These are phyloP conservation scores for Sequoiadendron giganteum DNA, from an alignment of 75 land plant genomes.

Conservation along the genomic window DNA sequence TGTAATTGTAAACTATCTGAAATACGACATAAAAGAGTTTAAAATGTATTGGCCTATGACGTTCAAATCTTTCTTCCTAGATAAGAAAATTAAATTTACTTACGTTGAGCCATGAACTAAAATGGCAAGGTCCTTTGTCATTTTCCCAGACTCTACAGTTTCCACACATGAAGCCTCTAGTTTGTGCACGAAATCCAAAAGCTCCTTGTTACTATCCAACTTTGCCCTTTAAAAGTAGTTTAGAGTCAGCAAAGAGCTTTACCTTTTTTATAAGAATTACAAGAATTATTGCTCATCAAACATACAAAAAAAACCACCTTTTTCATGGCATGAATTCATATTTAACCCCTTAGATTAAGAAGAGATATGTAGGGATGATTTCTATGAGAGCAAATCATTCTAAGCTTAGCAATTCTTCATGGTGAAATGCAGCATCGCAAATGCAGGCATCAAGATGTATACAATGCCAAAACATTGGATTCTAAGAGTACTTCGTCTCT, in stretches of 20 bases:
- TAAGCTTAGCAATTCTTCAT: slow-evolving; percentile 4
- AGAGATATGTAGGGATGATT: slow-evolving; percentile 4
- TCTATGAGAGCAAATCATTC: slow-evolving; percentile 4
- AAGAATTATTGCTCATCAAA: background rate
- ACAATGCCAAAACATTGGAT: slow-evolving; percentile 8
- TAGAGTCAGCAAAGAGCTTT: background rate
- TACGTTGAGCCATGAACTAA: slow-evolving; percentile 76
- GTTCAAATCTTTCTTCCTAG: background rate
- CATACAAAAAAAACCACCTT: background rate
- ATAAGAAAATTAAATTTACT: slow-evolving; percentile 16
- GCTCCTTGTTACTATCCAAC: slow-evolving; percentile 51
- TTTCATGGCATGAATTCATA: background rate
- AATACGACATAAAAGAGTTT: background rate
- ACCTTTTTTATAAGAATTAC: background rate
- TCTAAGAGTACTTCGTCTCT: background rate
- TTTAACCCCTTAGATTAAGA: background rate
- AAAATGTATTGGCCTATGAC: background rate
- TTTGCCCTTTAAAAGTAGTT: slow-evolving; percentile 44
- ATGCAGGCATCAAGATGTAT: background rate
- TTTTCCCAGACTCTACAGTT: slow-evolving; percentile 81
- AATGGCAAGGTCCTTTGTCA: slow-evolving; percentile 91
- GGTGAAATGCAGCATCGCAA: background rate
- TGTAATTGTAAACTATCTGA: background rate
- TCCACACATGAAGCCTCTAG: slow-evolving; percentile 75
- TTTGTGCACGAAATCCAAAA: slow-evolving; percentile 55